Percentiles rank a stretch among this genome's conserved stretches.
These are phyloP conservation scores for Mycena galericulata DNA, from an alignment of 768 basidiomycete genomes.

Conservation along the genomic window DNA sequence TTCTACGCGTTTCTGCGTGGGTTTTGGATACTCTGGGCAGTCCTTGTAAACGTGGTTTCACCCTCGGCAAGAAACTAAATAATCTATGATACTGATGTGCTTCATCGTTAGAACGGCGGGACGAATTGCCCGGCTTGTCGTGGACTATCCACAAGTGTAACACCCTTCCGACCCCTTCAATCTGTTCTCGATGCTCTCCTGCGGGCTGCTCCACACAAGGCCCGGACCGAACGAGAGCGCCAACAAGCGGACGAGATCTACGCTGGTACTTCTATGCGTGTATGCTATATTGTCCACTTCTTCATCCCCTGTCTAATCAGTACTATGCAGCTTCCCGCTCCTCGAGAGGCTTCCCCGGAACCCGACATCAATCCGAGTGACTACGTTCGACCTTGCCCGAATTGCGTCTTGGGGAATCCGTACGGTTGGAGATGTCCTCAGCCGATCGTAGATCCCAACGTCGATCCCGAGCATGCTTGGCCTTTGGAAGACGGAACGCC, in stretches of 20 bases:
- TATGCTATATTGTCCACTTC: conserved; percentile 47
- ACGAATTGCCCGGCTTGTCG: conserved; percentile 89
- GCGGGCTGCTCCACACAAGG: conserved; percentile 75
- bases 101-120: conserved; percentile 75
- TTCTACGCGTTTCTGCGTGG: conserved; percentile 22
- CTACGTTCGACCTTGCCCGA: conserved; percentile 83
- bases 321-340: conserved; percentile 72
- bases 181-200: conserved; percentile 78
- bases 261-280: conserved; percentile 72
- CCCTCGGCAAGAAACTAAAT: background rate
- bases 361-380: conserved; percentile 77
- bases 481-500: conserved; percentile 81
- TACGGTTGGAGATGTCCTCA: conserved; percentile 87
- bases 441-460: conserved; percentile 78
- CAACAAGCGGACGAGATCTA: conserved; percentile 89
- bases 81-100: conserved; percentile 29
- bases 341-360: conserved; percentile 82
- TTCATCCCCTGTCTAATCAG: conserved; percentile 19
- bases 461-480: conserved; percentile 81
- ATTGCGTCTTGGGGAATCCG: conserved; percentile 75
- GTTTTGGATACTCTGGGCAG: background rate
- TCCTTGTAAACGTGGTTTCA: background rate
- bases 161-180: conserved; percentile 81
- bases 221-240: conserved; percentile 76
- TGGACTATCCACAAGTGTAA: conserved; percentile 72